These are phyloP conservation scores for Paramecium caudatum DNA, from an alignment of 73 alveolate species.

Conservation along the genomic window DNA sequence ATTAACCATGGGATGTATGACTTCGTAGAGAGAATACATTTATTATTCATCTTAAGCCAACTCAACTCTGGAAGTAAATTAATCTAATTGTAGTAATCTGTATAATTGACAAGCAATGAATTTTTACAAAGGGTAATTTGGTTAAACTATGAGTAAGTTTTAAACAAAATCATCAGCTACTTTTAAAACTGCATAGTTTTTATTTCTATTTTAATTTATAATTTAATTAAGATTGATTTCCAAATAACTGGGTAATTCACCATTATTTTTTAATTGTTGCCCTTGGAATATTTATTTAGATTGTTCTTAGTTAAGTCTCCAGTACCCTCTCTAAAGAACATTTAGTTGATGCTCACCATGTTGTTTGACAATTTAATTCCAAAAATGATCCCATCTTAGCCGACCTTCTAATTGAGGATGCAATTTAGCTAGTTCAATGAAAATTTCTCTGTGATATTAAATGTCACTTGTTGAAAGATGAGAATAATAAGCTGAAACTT, in stretches of 20 bases:
- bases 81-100: neutral
- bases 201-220: neutral
- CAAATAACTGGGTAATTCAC: conserved; percentile 34
- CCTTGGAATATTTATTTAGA: neutral
- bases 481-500: neutral
- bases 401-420: conserved; percentile 33
- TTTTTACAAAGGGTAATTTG: conserved; percentile 27
- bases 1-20: neutral
- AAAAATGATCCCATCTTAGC: conserved; percentile 60
- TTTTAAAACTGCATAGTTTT: neutral
- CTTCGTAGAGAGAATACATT: neutral
- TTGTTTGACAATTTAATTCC: neutral
- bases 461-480: neutral
- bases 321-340: neutral
- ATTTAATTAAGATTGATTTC: neutral
- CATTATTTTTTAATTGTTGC: neutral
- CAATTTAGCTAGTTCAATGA: neutral
- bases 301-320: neutral
- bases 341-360: neutral
- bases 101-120: conserved; percentile 8
- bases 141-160: neutral
- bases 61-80: conserved; percentile 11
- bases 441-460: neutral
- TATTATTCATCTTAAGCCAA: neutral
- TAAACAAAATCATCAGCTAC: neutral